Base-by-base conservation (phyloP, 306 rosid species). In the Begonia loranthoides region DNA sequence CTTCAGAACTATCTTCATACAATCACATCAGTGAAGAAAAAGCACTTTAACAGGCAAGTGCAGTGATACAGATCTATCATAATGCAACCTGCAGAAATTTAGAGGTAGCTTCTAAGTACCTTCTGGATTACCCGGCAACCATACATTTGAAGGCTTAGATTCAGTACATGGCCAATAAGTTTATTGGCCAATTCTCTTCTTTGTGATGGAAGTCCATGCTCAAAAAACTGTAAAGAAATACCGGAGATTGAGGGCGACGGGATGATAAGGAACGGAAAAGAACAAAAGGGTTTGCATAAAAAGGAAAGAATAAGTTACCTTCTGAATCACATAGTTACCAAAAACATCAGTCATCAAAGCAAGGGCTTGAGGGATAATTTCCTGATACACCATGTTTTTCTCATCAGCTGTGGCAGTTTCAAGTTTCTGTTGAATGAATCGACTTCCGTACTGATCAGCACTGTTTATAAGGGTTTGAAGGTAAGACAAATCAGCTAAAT, bases 111-210 rank as follows among this genome's bases (percentile, higher is more conserved):
- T 19, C 22, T 19, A 5, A 49, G 40, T 80, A 83, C 96, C 94
- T 87, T 87, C 59, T 87, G 96, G 61, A 87, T 87, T 59, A 87
- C 94, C 10, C 96, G 79, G 40, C 96, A 87, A 51, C 96, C 96
- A 74, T 87, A 83, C 96, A 87, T 87, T 66, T 87, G 96, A 74
- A 87, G 96, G 75, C 94, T 74, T 12, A 83, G 87, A 10, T 79
- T 66, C 62, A 87, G 75, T 41, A 87, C 96, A 55, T 87, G 92
- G 10, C 75, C 76, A 13, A 72, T 34, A 57, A 87, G 92, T 50
- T 87, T 70, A 77, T 83, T 79, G 48, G 87, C 92, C 67, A 87
- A 73, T 53, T 87, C 96, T 68, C 92, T 81, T 79, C 79, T 78
- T 60, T 87, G 94, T 51, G 85, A 17, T 15, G 73, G 46, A 72